phyloP scores from a whole-genome alignment of 2,329 filamentous ascomycete genomes.

The Fusarium neocosmosporiellum region DNA sequence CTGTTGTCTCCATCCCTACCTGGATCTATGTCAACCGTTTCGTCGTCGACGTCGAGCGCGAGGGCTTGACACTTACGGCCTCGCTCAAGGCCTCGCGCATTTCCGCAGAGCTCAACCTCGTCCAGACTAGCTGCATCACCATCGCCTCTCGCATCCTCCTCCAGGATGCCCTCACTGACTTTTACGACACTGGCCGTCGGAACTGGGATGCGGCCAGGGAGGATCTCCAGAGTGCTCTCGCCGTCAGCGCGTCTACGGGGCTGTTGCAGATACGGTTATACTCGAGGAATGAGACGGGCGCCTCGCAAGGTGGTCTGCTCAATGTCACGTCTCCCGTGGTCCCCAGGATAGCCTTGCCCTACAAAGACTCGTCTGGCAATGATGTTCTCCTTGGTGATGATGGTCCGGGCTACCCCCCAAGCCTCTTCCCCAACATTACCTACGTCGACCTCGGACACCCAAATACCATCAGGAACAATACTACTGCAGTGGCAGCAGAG shows the following conservation, averaged over 20 bases:
- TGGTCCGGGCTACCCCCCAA: slow-evolving; percentile 74
- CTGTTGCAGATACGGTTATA: slow-evolving; percentile 81
- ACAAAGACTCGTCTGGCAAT: slow-evolving; percentile 66
- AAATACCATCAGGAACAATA: slow-evolving; percentile 55
- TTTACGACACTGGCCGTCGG: slow-evolving; percentile 59
- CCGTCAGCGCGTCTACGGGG: slow-evolving; percentile 64
- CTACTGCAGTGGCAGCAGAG: slow-evolving; percentile 57
- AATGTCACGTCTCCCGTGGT: slow-evolving; percentile 68
- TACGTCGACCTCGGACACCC: slow-evolving; percentile 61
- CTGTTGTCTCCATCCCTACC: slow-evolving; percentile 83
- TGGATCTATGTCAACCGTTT: slow-evolving; percentile 69
- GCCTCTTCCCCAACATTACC: slow-evolving; percentile 83
- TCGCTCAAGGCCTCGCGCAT: slow-evolving; percentile 89
- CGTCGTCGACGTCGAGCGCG: slow-evolving; percentile 63
- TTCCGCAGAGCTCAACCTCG: slow-evolving; percentile 79
- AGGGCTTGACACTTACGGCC: slow-evolving; percentile 79
- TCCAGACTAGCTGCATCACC: slow-evolving; percentile 79
- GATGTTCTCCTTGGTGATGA: slow-evolving; percentile 70
- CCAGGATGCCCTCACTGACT: slow-evolving; percentile 63
- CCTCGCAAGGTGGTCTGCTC: slow-evolving; percentile 64
- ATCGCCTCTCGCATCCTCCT: slow-evolving; percentile 75
- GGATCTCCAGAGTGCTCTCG: slow-evolving; percentile 80
- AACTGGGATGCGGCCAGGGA: slow-evolving; percentile 71
- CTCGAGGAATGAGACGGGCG: slow-evolving; percentile 72
- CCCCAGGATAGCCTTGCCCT: slow-evolving; percentile 70